Percentiles rank a stretch among this genome's conserved stretches.
Conservation (phyloP, 2,329 filamentous ascomycete genomes). For the Nigrospora oryzae region DNA sequence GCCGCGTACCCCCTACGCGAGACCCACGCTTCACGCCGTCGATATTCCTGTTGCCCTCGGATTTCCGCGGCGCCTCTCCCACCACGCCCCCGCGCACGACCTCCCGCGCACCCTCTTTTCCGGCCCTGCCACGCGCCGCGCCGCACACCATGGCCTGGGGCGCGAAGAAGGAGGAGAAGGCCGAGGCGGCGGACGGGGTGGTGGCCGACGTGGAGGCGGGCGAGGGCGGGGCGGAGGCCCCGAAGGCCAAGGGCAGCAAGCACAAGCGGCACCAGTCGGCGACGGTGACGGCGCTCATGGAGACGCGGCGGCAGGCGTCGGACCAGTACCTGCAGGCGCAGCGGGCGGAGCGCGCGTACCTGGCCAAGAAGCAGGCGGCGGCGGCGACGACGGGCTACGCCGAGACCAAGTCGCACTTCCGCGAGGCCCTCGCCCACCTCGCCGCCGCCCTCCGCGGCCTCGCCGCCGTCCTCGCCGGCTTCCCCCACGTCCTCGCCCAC, state of each 20-base stretch:
- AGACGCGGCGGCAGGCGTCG: not conserved
- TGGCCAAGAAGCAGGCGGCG: not conserved
- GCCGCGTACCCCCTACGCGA: not conserved
- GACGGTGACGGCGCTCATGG: not conserved
- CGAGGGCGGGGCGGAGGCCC: not conserved
- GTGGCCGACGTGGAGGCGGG: not conserved
- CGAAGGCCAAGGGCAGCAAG: not conserved
- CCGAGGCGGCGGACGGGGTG: not conserved
- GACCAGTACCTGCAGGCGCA: not conserved
- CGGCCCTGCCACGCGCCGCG: not conserved
- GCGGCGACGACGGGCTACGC: not conserved
- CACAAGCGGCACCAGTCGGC: not conserved
- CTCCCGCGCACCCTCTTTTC: not conserved
- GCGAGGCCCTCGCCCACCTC: not conserved
- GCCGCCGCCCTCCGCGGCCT: not conserved
- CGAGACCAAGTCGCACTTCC: not conserved
- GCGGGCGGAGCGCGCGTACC: not conserved
- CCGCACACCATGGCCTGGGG: not conserved
- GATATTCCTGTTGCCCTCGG: not conserved
- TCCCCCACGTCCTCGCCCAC: not conserved
- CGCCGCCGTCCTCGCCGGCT: not conserved
- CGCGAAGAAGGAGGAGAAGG: not conserved
- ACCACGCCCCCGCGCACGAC: not conserved
- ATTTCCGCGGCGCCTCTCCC: not conserved
- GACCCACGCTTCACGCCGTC: not conserved